These are phyloP conservation scores for Panaeolus cyanescens DNA, from an alignment of 768 basidiomycete species.

Conservation along the genomic window DNA sequence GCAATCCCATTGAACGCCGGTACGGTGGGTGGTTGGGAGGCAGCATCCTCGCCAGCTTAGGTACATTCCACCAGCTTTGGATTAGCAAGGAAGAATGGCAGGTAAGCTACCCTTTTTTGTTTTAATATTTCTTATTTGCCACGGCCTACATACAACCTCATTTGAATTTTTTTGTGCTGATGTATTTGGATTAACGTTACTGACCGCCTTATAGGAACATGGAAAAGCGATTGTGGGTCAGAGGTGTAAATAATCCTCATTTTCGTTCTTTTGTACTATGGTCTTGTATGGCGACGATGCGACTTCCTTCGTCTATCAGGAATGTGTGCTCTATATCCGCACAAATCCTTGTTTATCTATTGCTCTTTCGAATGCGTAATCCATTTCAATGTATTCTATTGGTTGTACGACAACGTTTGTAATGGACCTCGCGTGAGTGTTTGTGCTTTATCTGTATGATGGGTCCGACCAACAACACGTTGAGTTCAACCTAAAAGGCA, in stretches of 20 bases:
- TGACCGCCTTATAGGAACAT: constrained; percentile 56
- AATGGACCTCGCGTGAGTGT: no score
- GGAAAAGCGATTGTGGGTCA: constrained; percentile 83
- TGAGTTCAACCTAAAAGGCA: no score
- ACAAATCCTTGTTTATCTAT: neutral
- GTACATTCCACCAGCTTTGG: constrained; percentile 98
- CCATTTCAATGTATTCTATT: neutral
- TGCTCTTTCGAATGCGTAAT: no score
- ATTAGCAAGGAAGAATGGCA: constrained; percentile 94
- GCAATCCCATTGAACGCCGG: constrained; percentile 85
- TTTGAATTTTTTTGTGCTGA: neutral
- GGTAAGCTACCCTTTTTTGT: constrained; percentile 42
- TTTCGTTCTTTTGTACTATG: neutral
- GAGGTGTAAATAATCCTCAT: constrained; percentile 68
- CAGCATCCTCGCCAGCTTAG: constrained; percentile 90
- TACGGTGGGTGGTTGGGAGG: constrained; percentile 97
- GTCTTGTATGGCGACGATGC: neutral
- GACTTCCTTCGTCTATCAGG: neutral
- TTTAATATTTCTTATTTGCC: neutral
- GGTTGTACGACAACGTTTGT: no score
- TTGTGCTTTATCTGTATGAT: no score
- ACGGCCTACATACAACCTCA: neutral
- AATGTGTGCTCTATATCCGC: neutral
- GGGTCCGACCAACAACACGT: no score
- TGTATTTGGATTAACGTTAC: no score